Evolutionary conservation across 306 rosid genomes (phyloP).

Genomic region (Hippophae gyantsensis): DNA sequence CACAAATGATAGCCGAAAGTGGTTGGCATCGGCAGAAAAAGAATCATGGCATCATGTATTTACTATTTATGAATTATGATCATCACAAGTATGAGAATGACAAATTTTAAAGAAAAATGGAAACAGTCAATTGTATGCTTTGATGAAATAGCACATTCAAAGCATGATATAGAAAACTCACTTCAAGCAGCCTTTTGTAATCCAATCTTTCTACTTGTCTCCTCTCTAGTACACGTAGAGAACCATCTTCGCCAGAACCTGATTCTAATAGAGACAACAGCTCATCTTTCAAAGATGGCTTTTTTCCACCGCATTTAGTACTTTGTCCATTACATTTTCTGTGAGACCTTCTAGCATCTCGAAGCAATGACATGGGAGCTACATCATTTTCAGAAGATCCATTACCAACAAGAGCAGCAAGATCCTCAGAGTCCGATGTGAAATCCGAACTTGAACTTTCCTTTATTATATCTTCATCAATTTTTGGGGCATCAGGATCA

Average conservation of each 20-base stretch:
- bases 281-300: slow-evolving; percentile 47
- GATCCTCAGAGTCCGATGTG: slow-evolving; percentile 94
- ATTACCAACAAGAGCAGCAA: slow-evolving; percentile 41
- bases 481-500: slow-evolving; percentile 51
- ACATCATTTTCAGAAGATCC: slow-evolving; percentile 27
- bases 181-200: slow-evolving; percentile 92
- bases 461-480: slow-evolving; percentile 23
- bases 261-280: slow-evolving; percentile 42
- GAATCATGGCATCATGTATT: too few species aligned
- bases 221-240: slow-evolving; percentile 39
- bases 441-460: slow-evolving; percentile 87
- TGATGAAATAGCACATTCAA: too few species aligned
- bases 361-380: slow-evolving; percentile 19
- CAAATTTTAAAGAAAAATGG: slow-evolving; percentile 6
- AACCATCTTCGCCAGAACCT: slow-evolving; percentile 41
- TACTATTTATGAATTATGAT: neutral
- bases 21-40: neutral
- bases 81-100: neutral
- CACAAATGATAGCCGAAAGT: neutral
- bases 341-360: slow-evolving; percentile 12
- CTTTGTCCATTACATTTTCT: slow-evolving; percentile 33
- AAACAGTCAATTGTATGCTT: slow-evolving; percentile 3
- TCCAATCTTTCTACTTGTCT: slow-evolving; percentile 74
- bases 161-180: slow-evolving; percentile 31
- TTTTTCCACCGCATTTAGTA: slow-evolving; percentile 27